Evolutionary conservation across 2,329 filamentous ascomycete species (phyloP).

Genomic region (Beauveria rudraprayagi): DNA sequence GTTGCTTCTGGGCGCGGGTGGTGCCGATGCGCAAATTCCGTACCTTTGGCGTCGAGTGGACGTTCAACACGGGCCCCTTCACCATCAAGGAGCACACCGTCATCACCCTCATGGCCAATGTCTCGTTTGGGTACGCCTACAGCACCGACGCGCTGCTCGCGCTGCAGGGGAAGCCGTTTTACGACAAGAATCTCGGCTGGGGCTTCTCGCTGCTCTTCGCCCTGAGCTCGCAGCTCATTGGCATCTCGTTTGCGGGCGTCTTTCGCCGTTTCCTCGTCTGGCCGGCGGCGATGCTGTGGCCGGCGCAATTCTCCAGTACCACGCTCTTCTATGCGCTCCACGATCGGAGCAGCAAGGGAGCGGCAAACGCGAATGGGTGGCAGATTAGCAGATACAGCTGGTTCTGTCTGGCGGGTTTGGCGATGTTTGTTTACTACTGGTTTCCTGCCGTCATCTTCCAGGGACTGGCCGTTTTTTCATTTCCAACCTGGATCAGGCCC

Average conservation of each 20-base stretch:
- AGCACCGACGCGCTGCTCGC: constrained; percentile 35
- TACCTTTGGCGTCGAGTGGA: constrained; percentile 34
- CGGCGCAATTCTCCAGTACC: constrained; percentile 39
- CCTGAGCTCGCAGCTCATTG: constrained; percentile 51
- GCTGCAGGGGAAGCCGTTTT: constrained; percentile 34
- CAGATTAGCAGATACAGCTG: constrained; percentile 36
- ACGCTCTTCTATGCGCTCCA: constrained; percentile 39
- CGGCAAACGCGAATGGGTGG: constrained; percentile 33
- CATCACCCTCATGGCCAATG: constrained; percentile 48
- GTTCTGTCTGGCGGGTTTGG: constrained; percentile 34
- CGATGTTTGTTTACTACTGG: constrained; percentile 44
- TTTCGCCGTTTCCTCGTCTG: constrained; percentile 48
- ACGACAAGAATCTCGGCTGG: constrained; percentile 41
- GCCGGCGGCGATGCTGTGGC: constrained; percentile 56
- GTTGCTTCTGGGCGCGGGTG: constrained; percentile 33
- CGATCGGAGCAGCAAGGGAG: constrained; percentile 30
- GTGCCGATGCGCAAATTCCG: constrained; percentile 34
- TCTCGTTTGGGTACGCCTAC: constrained; percentile 37
- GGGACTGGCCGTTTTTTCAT: constrained; percentile 46
- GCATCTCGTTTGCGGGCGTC: constrained; percentile 52
- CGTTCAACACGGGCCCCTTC: constrained; percentile 41
- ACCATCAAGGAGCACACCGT: constrained; percentile 47
- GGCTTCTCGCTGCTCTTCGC: constrained; percentile 49
- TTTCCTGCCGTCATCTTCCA: constrained; percentile 43
- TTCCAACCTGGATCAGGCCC: constrained; percentile 46